phyloP scores from a whole-genome alignment of 305 asterid species.

The Fraxinus sp. region DNA sequence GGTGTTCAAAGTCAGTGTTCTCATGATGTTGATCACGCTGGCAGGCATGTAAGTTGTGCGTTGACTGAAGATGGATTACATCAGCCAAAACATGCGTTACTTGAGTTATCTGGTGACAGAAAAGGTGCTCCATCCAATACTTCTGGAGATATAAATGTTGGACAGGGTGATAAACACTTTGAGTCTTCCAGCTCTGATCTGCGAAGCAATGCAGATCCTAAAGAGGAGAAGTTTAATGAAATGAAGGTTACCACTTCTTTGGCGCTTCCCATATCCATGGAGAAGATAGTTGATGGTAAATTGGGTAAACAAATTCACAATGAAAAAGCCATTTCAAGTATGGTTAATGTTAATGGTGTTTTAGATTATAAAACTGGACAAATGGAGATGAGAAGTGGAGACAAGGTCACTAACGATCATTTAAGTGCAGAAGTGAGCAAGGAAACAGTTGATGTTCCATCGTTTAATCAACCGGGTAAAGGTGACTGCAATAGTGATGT shows the following conservation, averaged over 20 bases:
- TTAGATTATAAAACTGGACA: constrained; percentile 25
- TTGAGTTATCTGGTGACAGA: constrained; percentile 31
- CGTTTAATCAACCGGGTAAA: constrained; percentile 17
- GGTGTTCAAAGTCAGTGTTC: constrained; percentile 20
- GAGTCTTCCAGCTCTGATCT: constrained; percentile 31
- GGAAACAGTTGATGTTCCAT: constrained; percentile 26
- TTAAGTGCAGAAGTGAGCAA: constrained; percentile 27
- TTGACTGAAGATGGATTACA: constrained; percentile 33
- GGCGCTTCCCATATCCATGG: constrained; percentile 23
- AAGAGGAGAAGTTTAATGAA: constrained; percentile 32
- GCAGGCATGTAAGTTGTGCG: constrained; percentile 37
- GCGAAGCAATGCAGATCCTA: constrained; percentile 29
- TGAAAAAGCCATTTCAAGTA: constrained; percentile 29
- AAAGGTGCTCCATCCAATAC: constrained; percentile 28
- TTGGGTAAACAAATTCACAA: constrained; percentile 24
- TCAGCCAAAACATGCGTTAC: constrained; percentile 28
- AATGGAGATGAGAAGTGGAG: constrained; percentile 30
- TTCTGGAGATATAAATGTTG: constrained; percentile 34
- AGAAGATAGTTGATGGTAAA: constrained; percentile 38
- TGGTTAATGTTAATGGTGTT: constrained; percentile 24
- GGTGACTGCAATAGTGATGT: constrained; percentile 28
- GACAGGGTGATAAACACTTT: constrained; percentile 27
- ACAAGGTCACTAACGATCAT: constrained; percentile 22
- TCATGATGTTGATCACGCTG: constrained; percentile 33
- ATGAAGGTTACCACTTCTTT: constrained; percentile 21